A percentile compares a stretch with the other conserved stretches of the same genome.
Evolutionary conservation across 2,329 filamentous ascomycete genomes (phyloP).

Genomic region (Periconia digitata): DNA sequence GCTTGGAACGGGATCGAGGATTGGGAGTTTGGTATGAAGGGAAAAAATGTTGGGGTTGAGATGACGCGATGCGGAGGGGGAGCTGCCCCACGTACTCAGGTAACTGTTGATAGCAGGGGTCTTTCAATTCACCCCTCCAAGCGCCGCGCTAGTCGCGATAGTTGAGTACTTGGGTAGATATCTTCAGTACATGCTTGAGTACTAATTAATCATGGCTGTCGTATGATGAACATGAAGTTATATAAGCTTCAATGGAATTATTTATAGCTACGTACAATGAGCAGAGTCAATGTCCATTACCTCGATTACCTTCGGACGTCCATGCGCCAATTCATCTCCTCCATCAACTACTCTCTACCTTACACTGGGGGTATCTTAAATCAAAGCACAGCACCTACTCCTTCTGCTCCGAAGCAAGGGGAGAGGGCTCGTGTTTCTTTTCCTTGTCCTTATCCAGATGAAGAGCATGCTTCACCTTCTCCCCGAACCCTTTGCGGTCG

Average conservation of each 20-base stretch:
- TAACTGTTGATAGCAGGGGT: too few relatives aligned
- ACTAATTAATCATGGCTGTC: background rate
- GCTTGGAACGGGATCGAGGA: background rate
- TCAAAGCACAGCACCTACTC: conserved; percentile 9
- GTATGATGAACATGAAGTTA: background rate
- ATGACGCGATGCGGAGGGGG: conserved; percentile 7
- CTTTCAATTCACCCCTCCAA: background rate
- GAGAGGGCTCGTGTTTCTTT: conserved; percentile 35
- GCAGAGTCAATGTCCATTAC: background rate
- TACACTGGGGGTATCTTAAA: conserved; percentile 24
- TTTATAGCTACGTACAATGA: background rate
- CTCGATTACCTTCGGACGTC: background rate
- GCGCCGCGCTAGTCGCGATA: background rate
- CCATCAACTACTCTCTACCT: conserved; percentile 1
- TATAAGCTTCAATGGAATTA: too few relatives aligned
- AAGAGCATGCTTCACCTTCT: conserved; percentile 49
- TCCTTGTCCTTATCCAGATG: conserved; percentile 39
- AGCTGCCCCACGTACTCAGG: conserved; percentile 7
- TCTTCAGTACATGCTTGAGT: background rate
- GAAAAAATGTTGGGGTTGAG: conserved; percentile 3
- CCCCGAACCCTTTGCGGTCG: conserved; percentile 42
- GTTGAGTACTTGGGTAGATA: background rate
- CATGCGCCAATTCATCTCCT: conserved; percentile 6
- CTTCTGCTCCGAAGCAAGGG: conserved; percentile 25
- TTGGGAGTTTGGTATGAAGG: background rate